Conservation (phyloP, 1,139 yeast species). For the Suhomyces taliae region DNA sequence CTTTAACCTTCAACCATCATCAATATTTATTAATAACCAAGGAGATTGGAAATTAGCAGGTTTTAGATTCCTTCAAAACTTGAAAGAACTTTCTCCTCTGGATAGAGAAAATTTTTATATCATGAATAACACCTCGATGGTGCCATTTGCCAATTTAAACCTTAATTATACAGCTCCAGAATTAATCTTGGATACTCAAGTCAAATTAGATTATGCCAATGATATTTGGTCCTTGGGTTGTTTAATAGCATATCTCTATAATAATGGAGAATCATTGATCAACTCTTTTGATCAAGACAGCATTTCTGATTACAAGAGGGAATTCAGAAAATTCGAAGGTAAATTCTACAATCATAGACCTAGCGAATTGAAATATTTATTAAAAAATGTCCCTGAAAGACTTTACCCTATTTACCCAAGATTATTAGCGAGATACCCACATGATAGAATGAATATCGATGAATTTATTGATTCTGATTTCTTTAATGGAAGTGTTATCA, state of each 20-base stretch:
- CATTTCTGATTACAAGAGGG: slow-evolving; percentile 48
- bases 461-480: slow-evolving; percentile 53
- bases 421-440: slow-evolving; percentile 45
- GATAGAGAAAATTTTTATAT: slow-evolving; percentile 57
- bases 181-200: slow-evolving; percentile 55
- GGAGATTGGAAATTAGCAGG: slow-evolving; percentile 96
- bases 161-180: slow-evolving; percentile 80
- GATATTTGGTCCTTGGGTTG: slow-evolving; percentile 86
- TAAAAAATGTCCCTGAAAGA: slow-evolving; percentile 40
- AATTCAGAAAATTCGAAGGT: slow-evolving; percentile 41
- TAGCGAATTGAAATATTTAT: slow-evolving; percentile 48
- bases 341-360: slow-evolving; percentile 46
- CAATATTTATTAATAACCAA: slow-evolving; percentile 74
- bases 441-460: slow-evolving; percentile 48
- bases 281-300: slow-evolving; percentile 51
- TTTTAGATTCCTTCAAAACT: slow-evolving; percentile 60
- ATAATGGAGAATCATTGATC: slow-evolving; percentile 46
- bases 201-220: slow-evolving; percentile 57
- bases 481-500: slow-evolving; percentile 80
- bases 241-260: slow-evolving; percentile 65
- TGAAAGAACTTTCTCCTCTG: slow-evolving; percentile 46
- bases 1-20: slow-evolving; percentile 73
- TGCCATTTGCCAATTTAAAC: slow-evolving; percentile 76
- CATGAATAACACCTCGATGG: slow-evolving; percentile 68
- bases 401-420: slow-evolving; percentile 33